Evolutionary conservation across 305 asterid species (phyloP).

Genomic region (Salvia sclarea): DNA sequence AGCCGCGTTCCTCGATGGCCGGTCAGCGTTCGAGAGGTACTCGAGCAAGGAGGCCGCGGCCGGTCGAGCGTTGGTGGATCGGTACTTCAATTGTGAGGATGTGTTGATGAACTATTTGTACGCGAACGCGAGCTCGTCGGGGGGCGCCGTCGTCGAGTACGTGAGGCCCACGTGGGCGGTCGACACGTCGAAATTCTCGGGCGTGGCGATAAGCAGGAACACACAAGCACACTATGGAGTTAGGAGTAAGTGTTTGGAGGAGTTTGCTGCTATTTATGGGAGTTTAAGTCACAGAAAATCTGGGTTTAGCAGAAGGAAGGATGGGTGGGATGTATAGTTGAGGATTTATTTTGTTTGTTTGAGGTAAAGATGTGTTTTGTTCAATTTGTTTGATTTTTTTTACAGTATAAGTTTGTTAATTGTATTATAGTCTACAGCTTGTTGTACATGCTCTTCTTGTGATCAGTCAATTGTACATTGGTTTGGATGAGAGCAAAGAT

Average conservation of each 20-base stretch:
- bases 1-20: conserved; percentile 77
- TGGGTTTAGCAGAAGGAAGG: conserved; percentile 64
- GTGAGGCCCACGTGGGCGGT: conserved; percentile 75
- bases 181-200: conserved; percentile 81
- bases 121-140: conserved; percentile 61
- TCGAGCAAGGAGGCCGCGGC: conserved; percentile 64
- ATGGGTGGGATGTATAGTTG: conserved; percentile 95
- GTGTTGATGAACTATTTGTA: conserved; percentile 82
- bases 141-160: conserved; percentile 57
- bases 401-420: background rate
- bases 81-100: conserved; percentile 82
- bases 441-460: conserved; percentile 25
- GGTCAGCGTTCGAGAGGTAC: conserved; percentile 66
- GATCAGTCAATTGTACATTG: conserved; percentile 29
- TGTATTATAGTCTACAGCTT: conserved; percentile 16
- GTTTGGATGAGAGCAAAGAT: background rate
- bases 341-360: background rate
- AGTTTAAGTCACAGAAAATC: conserved; percentile 54
- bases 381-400: background rate
- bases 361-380: background rate
- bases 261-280: conserved; percentile 70
- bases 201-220: conserved; percentile 88
- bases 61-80: conserved; percentile 70
- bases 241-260: conserved; percentile 67
- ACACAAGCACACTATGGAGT: conserved; percentile 81